Evolutionary conservation across 2,329 filamentous ascomycete genomes (phyloP).

Genomic region (Thielaviopsis punctulata): DNA sequence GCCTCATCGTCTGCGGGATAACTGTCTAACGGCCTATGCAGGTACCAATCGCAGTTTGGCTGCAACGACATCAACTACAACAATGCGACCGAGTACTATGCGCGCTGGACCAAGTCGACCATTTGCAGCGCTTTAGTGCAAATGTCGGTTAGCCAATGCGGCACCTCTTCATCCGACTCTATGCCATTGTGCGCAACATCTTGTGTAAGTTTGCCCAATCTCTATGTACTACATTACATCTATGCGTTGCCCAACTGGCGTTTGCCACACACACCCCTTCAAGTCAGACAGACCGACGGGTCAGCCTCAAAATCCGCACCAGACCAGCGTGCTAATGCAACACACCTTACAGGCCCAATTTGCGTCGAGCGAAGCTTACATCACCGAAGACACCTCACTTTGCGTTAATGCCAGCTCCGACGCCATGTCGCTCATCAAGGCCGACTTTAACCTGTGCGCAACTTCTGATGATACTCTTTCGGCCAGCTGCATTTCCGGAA

Average conservation of each 20-base stretch:
- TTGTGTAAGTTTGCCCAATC: conserved; percentile 41
- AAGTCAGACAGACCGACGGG: background rate
- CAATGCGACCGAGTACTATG: conserved; percentile 70
- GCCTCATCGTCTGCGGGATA: background rate
- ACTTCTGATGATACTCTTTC: conserved; percentile 66
- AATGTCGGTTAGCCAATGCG: conserved; percentile 59
- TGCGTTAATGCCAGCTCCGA: conserved; percentile 51
- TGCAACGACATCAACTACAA: conserved; percentile 61
- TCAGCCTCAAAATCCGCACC: background rate
- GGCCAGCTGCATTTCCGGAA: conserved; percentile 55
- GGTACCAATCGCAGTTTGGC: conserved; percentile 67
- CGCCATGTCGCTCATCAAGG: conserved; percentile 61
- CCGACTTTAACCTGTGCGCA: conserved; percentile 83
- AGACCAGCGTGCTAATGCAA: background rate
- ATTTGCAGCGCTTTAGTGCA: conserved; percentile 91
- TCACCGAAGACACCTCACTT: conserved; percentile 55
- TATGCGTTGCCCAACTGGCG: background rate
- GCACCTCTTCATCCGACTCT: conserved; percentile 43
- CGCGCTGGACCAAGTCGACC: conserved; percentile 79
- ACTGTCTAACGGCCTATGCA: conserved; percentile 22
- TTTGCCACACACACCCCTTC: conserved; percentile 15
- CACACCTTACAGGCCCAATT: conserved; percentile 46
- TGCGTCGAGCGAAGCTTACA: conserved; percentile 74
- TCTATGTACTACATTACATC: background rate
- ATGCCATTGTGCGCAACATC: conserved; percentile 74